Evolutionary conservation across 208 protist species (phyloP).

Genomic region (Herpetomonas muscarum): DNA sequence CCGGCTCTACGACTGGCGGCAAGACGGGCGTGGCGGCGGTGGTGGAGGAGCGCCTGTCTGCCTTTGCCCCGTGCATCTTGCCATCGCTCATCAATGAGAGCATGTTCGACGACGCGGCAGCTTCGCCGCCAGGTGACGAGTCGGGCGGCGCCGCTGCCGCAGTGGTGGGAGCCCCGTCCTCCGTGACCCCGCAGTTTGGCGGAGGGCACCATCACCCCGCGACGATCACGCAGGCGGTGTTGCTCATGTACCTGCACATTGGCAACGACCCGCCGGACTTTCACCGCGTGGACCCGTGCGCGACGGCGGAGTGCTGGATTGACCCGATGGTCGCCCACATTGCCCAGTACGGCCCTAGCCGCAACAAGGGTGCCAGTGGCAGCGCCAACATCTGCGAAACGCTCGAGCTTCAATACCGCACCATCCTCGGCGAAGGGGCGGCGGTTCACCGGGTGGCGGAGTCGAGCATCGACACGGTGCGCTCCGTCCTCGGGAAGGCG

Average conservation of each 20-base stretch:
- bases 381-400: conserved; percentile 92
- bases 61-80: conserved; percentile 56
- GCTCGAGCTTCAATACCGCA: conserved; percentile 93
- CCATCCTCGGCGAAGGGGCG: conserved; percentile 38
- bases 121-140: conserved; percentile 1
- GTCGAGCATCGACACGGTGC: conserved; percentile 92
- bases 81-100: conserved; percentile 55
- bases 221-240: conserved; percentile 67
- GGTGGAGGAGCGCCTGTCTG: conserved; percentile 57
- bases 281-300: conserved; percentile 93
- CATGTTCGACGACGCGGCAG: conserved; percentile 20
- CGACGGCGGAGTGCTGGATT: conserved; percentile 97
- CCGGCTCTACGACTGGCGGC: too few relatives aligned
- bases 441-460: conserved; percentile 86
- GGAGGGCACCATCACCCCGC: conserved; percentile 20
- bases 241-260: conserved; percentile 97
- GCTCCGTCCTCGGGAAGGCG: conserved; percentile 74
- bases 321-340: conserved; percentile 79
- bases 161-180: conserved; percentile 13
- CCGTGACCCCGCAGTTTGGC: conserved; percentile 13
- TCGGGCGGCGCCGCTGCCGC: conserved; percentile 10
- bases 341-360: conserved; percentile 27
- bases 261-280: conserved; percentile 98
- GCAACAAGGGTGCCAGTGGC: conserved; percentile 16
- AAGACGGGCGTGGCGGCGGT: conserved; percentile 36